These are phyloP conservation scores for Ustilago crameri DNA, from an alignment of 1,284 basidiomycete genomes.

Conservation along the genomic window DNA sequence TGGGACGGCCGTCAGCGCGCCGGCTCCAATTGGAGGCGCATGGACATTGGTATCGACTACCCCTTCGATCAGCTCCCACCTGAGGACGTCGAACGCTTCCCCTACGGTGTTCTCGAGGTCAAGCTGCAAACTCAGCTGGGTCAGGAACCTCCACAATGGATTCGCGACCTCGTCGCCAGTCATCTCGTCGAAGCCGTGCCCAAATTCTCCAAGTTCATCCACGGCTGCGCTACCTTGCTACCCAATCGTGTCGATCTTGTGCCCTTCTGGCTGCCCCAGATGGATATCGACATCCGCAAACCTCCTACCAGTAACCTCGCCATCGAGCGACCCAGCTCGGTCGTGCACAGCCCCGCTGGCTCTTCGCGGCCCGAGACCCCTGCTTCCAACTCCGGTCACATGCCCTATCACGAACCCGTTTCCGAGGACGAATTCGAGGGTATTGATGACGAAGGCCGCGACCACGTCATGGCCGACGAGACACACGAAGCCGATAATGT, in stretches of 20 bases:
- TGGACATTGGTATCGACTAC: slow-evolving; percentile 89
- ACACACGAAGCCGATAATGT: slow-evolving; percentile 61
- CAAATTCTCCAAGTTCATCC: slow-evolving; percentile 88
- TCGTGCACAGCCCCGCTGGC: slow-evolving; percentile 35
- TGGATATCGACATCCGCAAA: slow-evolving; percentile 73
- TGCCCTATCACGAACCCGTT: slow-evolving; percentile 64
- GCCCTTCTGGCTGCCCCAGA: slow-evolving; percentile 96
- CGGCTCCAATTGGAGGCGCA: slow-evolving; percentile 91
- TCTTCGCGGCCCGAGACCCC: slow-evolving; percentile 59
- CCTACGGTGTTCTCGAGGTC: slow-evolving; percentile 91
- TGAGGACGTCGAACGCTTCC: slow-evolving; percentile 90
- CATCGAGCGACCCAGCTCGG: slow-evolving; percentile 60
- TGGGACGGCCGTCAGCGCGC: slow-evolving; percentile 87
- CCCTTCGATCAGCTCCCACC: slow-evolving; percentile 83
- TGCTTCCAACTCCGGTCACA: slow-evolving; percentile 27
- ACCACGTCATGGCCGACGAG: slow-evolving; percentile 55
- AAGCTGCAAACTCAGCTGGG: slow-evolving; percentile 97
- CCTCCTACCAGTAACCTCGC: slow-evolving; percentile 55
- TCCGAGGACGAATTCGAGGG: slow-evolving; percentile 67
- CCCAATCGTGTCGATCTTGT: slow-evolving; percentile 96
- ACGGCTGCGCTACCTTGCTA: slow-evolving; percentile 92
- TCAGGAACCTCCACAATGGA: slow-evolving; percentile 96
- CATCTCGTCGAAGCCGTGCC: slow-evolving; percentile 76
- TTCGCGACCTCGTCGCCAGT: slow-evolving; percentile 90
- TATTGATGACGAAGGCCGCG: slow-evolving; percentile 54